These are phyloP conservation scores for Cordyceps cateniannulata DNA, from an alignment of 2,329 filamentous ascomycete species.

Conservation along the genomic window DNA sequence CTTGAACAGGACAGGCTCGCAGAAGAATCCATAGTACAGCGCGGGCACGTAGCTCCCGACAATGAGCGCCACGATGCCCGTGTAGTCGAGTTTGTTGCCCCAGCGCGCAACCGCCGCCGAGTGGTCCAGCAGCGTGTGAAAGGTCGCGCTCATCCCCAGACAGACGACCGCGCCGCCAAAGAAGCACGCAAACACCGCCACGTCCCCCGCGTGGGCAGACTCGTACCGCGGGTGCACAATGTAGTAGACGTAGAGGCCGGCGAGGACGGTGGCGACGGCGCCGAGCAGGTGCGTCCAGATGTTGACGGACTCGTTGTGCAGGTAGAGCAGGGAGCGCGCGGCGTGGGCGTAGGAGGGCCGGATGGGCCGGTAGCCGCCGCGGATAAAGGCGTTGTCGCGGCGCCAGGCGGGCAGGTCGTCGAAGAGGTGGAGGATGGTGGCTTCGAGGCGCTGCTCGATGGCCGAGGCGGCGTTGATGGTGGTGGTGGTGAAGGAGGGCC, in stretches of 20 bases:
- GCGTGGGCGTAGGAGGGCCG: slow-evolving; percentile 41
- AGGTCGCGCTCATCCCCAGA: slow-evolving; percentile 76
- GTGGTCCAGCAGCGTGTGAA: slow-evolving; percentile 81
- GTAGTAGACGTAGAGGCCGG: slow-evolving; percentile 47
- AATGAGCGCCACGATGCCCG: slow-evolving; percentile 87
- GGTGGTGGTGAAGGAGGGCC: slow-evolving; percentile 21
- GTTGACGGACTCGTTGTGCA: slow-evolving; percentile 59
- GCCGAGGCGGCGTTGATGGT: slow-evolving; percentile 22
- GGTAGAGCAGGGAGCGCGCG: slow-evolving; percentile 41
- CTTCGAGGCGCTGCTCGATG: slow-evolving; percentile 34
- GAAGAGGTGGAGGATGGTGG: slow-evolving; percentile 44
- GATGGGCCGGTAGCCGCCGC: slow-evolving; percentile 45
- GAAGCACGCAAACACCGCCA: slow-evolving; percentile 71
- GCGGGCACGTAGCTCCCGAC: slow-evolving; percentile 87
- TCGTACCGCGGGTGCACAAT: slow-evolving; percentile 60
- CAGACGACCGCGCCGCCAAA: slow-evolving; percentile 68
- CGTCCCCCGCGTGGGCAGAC: slow-evolving; percentile 54
- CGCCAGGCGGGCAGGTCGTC: slow-evolving; percentile 54
- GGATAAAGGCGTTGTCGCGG: slow-evolving; percentile 53
- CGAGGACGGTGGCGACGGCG: slow-evolving; percentile 49
- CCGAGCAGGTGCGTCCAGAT: slow-evolving; percentile 62
- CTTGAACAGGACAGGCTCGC: slow-evolving; percentile 56
- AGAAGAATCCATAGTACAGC: slow-evolving; percentile 81
- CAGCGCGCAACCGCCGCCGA: slow-evolving; percentile 69
- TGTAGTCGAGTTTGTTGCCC: slow-evolving; percentile 91